Evolutionary conservation across 352 stramenopile genomes (phyloP).

Genomic region (Saprolegnia diclina): DNA sequence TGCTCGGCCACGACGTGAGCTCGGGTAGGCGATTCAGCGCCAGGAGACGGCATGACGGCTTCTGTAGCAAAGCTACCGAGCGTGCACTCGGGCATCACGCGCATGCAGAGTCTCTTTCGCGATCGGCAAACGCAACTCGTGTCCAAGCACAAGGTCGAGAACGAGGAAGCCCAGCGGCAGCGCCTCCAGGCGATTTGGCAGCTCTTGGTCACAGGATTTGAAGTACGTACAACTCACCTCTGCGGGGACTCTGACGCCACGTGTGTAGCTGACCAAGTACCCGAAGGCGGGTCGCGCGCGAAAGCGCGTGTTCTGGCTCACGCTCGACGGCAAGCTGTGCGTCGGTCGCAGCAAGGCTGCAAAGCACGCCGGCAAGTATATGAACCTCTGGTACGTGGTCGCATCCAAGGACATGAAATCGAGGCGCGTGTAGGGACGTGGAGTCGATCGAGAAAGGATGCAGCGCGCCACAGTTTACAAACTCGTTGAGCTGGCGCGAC

Average conservation of each 20-base stretch:
- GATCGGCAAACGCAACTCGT: neutral
- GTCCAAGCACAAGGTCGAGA: conserved; percentile 30
- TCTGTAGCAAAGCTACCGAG: neutral
- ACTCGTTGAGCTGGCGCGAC: conserved; percentile 48
- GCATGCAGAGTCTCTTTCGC: neutral
- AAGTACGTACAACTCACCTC: conserved; percentile 24
- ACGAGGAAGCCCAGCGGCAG: conserved; percentile 34
- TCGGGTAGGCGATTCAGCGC: neutral
- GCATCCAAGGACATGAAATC: too few species aligned
- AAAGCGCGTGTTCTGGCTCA: conserved; percentile 47
- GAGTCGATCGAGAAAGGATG: conserved; percentile 41
- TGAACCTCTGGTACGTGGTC: conserved; percentile 42
- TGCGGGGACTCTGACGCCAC: too few species aligned
- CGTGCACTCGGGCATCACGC: neutral
- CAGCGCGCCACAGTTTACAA: conserved; percentile 42
- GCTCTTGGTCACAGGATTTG: conserved; percentile 47
- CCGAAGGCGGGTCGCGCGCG: conserved; percentile 43
- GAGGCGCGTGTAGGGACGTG: conserved; percentile 35
- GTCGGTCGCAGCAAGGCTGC: conserved; percentile 43
- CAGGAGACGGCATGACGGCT: too few species aligned
- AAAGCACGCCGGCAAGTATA: conserved; percentile 35
- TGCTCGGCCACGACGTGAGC: neutral
- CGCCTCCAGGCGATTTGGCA: conserved; percentile 55
- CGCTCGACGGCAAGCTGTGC: conserved; percentile 40
- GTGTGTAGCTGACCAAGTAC: conserved; percentile 37